These are phyloP conservation scores for Dendrobium huoshanense DNA, from an alignment of 106 monocot species.

Conservation along the genomic window DNA sequence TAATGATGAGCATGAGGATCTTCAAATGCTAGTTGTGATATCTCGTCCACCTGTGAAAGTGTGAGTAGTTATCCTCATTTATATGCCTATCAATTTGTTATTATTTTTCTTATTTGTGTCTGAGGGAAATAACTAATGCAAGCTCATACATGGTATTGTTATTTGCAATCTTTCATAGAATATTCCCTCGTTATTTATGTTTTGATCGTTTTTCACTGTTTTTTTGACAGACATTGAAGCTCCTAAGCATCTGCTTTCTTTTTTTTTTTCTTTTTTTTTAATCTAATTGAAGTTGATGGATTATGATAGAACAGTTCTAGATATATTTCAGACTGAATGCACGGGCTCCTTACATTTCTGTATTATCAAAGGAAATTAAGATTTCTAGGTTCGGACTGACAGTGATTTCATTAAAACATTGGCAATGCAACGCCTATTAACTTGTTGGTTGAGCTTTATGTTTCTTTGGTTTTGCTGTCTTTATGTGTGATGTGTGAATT, in stretches of 20 bases:
- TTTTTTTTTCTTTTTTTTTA: background rate
- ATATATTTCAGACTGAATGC: too few relatives aligned
- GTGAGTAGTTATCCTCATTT: constrained; percentile 37
- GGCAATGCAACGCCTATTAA: too few relatives aligned
- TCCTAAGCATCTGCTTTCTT: background rate
- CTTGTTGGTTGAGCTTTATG: too few relatives aligned
- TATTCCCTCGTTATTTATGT: background rate
- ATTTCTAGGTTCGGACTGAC: too few relatives aligned
- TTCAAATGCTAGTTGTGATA: constrained; percentile 78
- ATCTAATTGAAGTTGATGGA: background rate
- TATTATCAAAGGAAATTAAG: too few relatives aligned
- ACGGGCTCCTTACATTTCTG: too few relatives aligned
- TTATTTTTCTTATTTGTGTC: background rate
- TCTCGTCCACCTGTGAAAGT: constrained; percentile 88
- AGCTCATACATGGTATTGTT: background rate
- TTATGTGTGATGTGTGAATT: too few relatives aligned
- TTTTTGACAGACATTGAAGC: background rate
- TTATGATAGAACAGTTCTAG: background rate
- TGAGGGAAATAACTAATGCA: background rate
- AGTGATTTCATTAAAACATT: too few relatives aligned
- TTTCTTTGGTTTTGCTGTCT: too few relatives aligned
- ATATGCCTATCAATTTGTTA: background rate
- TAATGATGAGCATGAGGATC: constrained; percentile 64
- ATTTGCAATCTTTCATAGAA: background rate
- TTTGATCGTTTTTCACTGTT: background rate